Conservation (phyloP, 805 yeast species). For the Sugiyamaella lignohabitans region DNA sequence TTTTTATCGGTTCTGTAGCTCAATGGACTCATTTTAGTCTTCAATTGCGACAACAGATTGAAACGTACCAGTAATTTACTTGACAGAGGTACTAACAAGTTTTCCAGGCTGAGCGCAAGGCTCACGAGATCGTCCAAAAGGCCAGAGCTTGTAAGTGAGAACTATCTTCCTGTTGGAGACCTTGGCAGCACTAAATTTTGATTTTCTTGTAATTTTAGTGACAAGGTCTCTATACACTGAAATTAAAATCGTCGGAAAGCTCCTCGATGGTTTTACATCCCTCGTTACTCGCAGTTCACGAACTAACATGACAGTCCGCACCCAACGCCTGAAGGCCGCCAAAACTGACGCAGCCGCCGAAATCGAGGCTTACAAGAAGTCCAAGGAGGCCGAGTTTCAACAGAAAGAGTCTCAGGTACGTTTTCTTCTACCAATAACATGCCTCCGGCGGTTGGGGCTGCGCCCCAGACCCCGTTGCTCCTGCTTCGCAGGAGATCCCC, state of each 20-base stretch:
- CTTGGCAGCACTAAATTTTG: no score
- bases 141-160: conserved; percentile 74
- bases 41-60: background rate
- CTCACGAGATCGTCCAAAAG: conserved; percentile 90
- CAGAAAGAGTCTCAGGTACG: conserved; percentile 54
- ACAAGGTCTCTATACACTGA: no score
- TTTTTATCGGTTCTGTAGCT: no score
- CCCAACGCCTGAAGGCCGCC: conserved; percentile 86
- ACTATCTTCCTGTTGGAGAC: background rate
- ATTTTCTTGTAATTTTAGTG: no score
- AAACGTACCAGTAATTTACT: no score
- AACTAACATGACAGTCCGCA: conserved; percentile 48
- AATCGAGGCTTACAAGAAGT: conserved; percentile 74
- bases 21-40: background rate
- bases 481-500: no score
- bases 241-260: no score
- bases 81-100: no score
- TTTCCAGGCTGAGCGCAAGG: conserved; percentile 82
- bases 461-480: no score
- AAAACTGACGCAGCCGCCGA: conserved; percentile 88
- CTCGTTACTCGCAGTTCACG: background rate
- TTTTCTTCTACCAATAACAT: conserved; percentile 3
- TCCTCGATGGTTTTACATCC: no score
- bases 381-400: conserved; percentile 77
- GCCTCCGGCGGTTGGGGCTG: no score